Evolutionary conservation across 1,284 basidiomycete genomes (phyloP), one percentile per base, ranked within the genome.

Genomic region (Heliocybe sulcata): DNA sequence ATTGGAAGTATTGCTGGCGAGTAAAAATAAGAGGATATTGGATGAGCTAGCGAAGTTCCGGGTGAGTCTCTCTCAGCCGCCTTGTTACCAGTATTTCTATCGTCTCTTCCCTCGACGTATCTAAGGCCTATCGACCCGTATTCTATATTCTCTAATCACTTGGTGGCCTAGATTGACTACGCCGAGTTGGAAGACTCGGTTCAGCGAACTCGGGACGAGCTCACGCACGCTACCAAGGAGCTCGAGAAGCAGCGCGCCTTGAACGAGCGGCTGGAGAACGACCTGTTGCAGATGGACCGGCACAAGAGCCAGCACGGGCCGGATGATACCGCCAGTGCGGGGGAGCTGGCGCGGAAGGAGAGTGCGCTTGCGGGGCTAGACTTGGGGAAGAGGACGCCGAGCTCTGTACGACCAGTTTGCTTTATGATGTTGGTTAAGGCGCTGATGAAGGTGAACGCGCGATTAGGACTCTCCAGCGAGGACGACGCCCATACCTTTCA

Each of bases 41-140:
- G 94, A 98, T 62, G 94, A 98, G 65, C 72, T 98, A 42, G 96
- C 96, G 2, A 93, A 87, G 61, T 84, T 98, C 63, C 79, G 95
- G 55, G 92, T 92, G 62, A 19, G 80, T 67, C 23, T n/a, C n/a
- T n/a, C n/a, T n/a, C n/a, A n/a, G n/a, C n/a, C n/a, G n/a, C n/a
- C n/a, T n/a, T n/a, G n/a, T n/a, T n/a, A n/a, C n/a, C n/a, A n/a
- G n/a, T n/a, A n/a, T n/a, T n/a, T n/a, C n/a, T n/a, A n/a, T n/a
- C 29, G 29, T 31, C 12, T 31, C 29, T 31, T 4, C 29, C 29
- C 29, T 31, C 29, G 29, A 31, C n/a, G n/a, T n/a, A n/a, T n/a
- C n/a, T n/a, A n/a, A n/a, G n/a, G n/a, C n/a, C n/a, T n/a, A n/a
- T 16, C 33, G 33, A 35, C 33, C 9, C 9, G 16, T 35, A 35